These are phyloP conservation scores for Mimosa pudica DNA, from an alignment of 306 rosid genomes.

Conservation along the genomic window DNA sequence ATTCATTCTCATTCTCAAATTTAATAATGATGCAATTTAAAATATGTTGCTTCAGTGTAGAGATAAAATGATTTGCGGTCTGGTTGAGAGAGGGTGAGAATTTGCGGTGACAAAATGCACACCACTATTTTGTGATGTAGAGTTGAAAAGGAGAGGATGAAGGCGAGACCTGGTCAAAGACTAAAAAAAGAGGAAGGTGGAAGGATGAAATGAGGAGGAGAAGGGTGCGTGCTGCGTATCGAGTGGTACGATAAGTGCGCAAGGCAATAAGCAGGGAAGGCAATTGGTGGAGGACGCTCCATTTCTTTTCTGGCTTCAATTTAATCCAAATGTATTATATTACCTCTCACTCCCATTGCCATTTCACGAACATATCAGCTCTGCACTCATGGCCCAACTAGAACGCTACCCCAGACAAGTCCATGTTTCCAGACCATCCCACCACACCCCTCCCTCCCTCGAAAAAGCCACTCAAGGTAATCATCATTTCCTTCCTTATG, in stretches of 20 bases:
- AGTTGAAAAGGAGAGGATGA: background rate
- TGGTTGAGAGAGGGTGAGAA: background rate
- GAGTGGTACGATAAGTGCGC: background rate
- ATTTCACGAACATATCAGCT: constrained; percentile 1
- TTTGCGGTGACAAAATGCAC: background rate
- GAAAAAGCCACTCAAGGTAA: background rate
- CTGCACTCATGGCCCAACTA: constrained; percentile 60
- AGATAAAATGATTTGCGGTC: background rate
- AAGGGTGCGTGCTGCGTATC: too few species aligned
- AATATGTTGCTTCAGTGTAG: background rate
- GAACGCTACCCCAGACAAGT: constrained; percentile 51
- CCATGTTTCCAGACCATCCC: constrained; percentile 36
- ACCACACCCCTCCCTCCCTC: background rate
- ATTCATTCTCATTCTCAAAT: too few species aligned
- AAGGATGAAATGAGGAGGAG: too few species aligned
- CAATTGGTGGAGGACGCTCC: constrained; percentile 35
- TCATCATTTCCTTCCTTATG: background rate
- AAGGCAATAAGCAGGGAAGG: constrained; percentile 46
- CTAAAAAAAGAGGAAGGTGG: background rate
- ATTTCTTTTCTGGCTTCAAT: constrained; percentile 21
- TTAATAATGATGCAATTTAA: background rate
- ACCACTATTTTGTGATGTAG: background rate
- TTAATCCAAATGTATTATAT: background rate
- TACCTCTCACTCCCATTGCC: constrained; percentile 19
- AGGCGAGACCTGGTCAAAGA: constrained; percentile 2